Conservation (phyloP, 257 asterid genomes). For the Gentiana macrophylla region DNA sequence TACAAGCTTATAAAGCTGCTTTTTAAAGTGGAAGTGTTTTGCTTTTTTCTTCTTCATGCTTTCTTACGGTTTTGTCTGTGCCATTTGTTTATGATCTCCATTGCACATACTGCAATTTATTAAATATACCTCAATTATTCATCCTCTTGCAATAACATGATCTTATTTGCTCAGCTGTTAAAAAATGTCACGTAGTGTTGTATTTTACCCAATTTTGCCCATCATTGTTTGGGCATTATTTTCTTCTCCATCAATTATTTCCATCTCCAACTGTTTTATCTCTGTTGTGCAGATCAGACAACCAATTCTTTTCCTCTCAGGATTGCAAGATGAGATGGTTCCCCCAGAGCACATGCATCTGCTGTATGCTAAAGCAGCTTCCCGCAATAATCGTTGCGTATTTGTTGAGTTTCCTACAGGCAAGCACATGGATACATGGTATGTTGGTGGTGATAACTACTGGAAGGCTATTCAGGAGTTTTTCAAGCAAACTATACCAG, state of each 20-base stretch:
- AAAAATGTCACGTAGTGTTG: background rate
- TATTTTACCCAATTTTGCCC: background rate
- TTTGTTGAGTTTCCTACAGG: constrained; percentile 82
- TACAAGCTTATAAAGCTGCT: too few species aligned
- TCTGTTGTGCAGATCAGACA: constrained; percentile 55
- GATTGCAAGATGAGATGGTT: constrained; percentile 92
- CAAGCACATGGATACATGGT: constrained; percentile 99
- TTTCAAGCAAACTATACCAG: constrained; percentile 46
- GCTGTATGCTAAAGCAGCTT: constrained; percentile 92
- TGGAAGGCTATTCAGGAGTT: constrained; percentile 77
- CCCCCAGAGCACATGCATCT: constrained; percentile 93
- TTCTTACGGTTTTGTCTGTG: too few species aligned
- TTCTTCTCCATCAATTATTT: constrained; percentile 1
- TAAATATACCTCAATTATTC: too few species aligned
- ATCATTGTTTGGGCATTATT: background rate
- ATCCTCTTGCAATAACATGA: too few species aligned
- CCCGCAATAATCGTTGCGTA: constrained; percentile 50
- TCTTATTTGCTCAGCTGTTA: too few species aligned
- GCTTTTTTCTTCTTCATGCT: too few species aligned
- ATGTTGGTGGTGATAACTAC: constrained; percentile 81
- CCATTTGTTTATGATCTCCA: too few species aligned
- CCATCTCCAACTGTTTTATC: constrained; percentile 1
- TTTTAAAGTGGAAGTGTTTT: too few species aligned
- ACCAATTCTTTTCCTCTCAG: constrained; percentile 89
- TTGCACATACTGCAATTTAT: too few species aligned